Percentiles rank a stretch among this genome's conserved stretches.
Evolutionary conservation across 176 grass and related monocot genomes (phyloP).

Genomic region (Zizania latifolia): DNA sequence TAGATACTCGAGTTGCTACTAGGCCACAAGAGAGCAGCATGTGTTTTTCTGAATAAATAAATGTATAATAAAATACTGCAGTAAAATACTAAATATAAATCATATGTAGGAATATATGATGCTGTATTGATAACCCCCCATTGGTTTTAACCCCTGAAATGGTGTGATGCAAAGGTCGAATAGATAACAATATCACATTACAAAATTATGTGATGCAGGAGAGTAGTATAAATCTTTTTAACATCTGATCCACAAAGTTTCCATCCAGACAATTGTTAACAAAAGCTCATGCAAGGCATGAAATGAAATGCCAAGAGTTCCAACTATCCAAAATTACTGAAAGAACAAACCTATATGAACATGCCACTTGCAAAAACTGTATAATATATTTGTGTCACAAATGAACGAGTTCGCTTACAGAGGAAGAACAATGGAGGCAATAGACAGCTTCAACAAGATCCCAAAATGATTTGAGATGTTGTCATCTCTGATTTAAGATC

Average conservation of each 20-base stretch:
- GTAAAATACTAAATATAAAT: neutral
- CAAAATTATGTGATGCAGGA: conserved; percentile 37
- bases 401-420: conserved; percentile 51
- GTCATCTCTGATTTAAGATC: conserved; percentile 15
- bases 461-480: conserved; percentile 39
- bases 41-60: neutral
- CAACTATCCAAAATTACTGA: conserved; percentile 26
- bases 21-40: neutral
- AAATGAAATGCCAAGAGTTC: conserved; percentile 18
- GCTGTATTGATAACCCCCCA: neutral
- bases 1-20: neutral
- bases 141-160: neutral
- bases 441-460: conserved; percentile 37
- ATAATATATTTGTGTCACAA: conserved; percentile 33
- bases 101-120: neutral
- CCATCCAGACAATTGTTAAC: conserved; percentile 13
- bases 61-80: neutral
- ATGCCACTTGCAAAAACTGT: conserved; percentile 42
- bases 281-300: conserved; percentile 16
- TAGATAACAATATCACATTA: conserved; percentile 23
- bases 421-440: conserved; percentile 22
- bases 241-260: conserved; percentile 35
- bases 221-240: conserved; percentile 21
- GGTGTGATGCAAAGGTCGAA: neutral
- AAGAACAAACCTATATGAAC: conserved; percentile 40